Evolutionary conservation across 1,284 basidiomycete genomes (phyloP).

Genomic region (Entoloma clypeatum): DNA sequence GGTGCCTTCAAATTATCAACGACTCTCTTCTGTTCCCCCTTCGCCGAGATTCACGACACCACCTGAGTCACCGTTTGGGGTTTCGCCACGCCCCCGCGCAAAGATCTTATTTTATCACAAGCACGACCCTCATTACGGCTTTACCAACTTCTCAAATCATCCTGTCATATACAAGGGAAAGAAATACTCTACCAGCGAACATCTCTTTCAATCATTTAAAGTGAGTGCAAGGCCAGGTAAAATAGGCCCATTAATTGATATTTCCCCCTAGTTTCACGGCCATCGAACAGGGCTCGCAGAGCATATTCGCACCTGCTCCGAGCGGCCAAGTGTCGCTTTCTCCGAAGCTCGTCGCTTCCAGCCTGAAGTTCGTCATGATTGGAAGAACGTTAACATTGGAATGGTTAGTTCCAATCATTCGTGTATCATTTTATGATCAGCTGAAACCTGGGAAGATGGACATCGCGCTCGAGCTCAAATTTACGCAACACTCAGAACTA

Average conservation of each 20-base stretch:
- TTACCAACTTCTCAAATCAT: slow-evolving; percentile 66
- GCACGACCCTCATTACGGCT: slow-evolving; percentile 58
- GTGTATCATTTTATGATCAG: slow-evolving; percentile 1
- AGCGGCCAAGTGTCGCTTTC: slow-evolving; percentile 57
- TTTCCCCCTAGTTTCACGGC: slow-evolving; percentile 45
- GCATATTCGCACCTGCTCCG: slow-evolving; percentile 57
- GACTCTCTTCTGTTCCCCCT: slow-evolving; percentile 5
- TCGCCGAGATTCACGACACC: slow-evolving; percentile 9
- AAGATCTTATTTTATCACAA: slow-evolving; percentile 59
- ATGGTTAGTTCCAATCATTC: slow-evolving; percentile 37
- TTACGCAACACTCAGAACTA: slow-evolving; percentile 57
- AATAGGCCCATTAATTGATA: slow-evolving; percentile 7
- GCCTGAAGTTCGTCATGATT: slow-evolving; percentile 53
- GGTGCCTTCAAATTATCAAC: slow-evolving; percentile 13
- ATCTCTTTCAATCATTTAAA: slow-evolving; percentile 67
- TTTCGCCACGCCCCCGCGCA: slow-evolving; percentile 26
- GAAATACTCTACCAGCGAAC: slow-evolving; percentile 63
- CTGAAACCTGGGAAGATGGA: slow-evolving; percentile 49
- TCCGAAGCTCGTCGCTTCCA: slow-evolving; percentile 63
- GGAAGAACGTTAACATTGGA: slow-evolving; percentile 58
- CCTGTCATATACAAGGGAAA: slow-evolving; percentile 52
- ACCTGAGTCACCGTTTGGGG: slow-evolving; percentile 20
- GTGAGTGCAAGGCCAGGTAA: slow-evolving; percentile 26
- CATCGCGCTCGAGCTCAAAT: slow-evolving; percentile 53
- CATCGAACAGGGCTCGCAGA: slow-evolving; percentile 57